Conservation (phyloP, 2,329 filamentous ascomycete genomes). For the Lasiodiplodia sp. region DNA sequence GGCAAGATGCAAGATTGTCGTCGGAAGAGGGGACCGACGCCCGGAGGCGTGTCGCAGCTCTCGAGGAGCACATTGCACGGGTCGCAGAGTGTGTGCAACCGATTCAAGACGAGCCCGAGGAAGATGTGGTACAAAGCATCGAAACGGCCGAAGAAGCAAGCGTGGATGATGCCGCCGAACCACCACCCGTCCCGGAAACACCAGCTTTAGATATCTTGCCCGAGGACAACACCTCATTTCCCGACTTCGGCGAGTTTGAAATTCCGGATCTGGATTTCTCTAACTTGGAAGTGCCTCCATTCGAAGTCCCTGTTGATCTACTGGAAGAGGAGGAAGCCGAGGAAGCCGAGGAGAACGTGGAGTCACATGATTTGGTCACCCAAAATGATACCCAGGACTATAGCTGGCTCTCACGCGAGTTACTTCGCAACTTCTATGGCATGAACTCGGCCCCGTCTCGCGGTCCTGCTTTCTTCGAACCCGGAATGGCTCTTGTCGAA, state of each 20-base stretch:
- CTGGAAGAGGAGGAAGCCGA: neutral
- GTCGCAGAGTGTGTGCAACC: slow-evolving; percentile 19
- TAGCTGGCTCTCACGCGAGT: slow-evolving; percentile 11
- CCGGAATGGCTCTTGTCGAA: slow-evolving; percentile 65
- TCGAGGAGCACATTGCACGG: slow-evolving; percentile 20
- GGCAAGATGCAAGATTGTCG: neutral
- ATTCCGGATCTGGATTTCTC: slow-evolving; percentile 6
- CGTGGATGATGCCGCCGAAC: neutral
- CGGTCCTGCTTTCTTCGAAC: slow-evolving; percentile 46
- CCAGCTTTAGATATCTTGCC: neutral
- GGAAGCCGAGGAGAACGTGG: slow-evolving; percentile 8
- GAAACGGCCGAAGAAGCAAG: neutral
- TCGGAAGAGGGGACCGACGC: neutral
- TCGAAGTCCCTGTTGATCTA: neutral
- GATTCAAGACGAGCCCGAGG: neutral
- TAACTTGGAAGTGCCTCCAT: neutral
- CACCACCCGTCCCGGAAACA: neutral
- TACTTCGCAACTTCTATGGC: slow-evolving; percentile 13
- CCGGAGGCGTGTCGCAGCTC: neutral
- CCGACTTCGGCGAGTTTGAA: slow-evolving; percentile 16
- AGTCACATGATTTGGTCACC: slow-evolving; percentile 14
- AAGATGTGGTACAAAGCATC: slow-evolving; percentile 4
- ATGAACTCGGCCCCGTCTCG: neutral
- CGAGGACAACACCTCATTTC: neutral
- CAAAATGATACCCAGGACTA: neutral